A percentile compares a stretch with the other conserved stretches of the same genome.
phyloP scores from a whole-genome alignment of 2,329 filamentous ascomycete genomes.

The Venturia nashicola region DNA sequence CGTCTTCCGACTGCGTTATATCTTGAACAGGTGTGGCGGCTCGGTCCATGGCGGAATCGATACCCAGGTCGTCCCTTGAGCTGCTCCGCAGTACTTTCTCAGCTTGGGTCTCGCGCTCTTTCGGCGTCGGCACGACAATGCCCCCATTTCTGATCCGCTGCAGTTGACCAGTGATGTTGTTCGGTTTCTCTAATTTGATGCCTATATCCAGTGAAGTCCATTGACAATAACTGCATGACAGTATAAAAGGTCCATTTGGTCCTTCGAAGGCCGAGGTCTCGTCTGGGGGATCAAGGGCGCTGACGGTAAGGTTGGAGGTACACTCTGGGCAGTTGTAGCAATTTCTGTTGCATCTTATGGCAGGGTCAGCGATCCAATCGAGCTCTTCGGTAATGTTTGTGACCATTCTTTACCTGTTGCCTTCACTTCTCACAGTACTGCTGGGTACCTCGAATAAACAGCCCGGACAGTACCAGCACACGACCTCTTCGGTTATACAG shows the following conservation, averaged over 20 bases:
- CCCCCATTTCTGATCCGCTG: slow-evolving; percentile 51
- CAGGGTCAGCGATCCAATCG: neutral
- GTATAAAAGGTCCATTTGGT: slow-evolving; percentile 53
- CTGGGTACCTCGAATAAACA: slow-evolving; percentile 94
- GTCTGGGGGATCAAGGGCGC: slow-evolving; percentile 46
- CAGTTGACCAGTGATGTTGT: slow-evolving; percentile 73
- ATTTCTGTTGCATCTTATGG: slow-evolving; percentile 68
- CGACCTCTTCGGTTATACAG: slow-evolving; percentile 86
- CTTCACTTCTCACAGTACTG: slow-evolving; percentile 82
- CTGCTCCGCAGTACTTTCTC: slow-evolving; percentile 14
- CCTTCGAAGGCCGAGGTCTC: slow-evolving; percentile 11
- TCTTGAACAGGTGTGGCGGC: neutral
- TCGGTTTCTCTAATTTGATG: slow-evolving; percentile 80
- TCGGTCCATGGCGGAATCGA: neutral
- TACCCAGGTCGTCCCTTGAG: neutral
- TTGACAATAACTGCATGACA: slow-evolving; percentile 82
- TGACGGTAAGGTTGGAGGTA: slow-evolving; percentile 65
- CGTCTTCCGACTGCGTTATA: neutral
- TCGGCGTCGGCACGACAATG: slow-evolving; percentile 25
- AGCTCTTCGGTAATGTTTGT: neutral
- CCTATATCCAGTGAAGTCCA: slow-evolving; percentile 87
- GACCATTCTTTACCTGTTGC: slow-evolving; percentile 57
- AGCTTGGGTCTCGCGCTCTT: slow-evolving; percentile 24
- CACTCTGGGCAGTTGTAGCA: slow-evolving; percentile 94
- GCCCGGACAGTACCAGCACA: slow-evolving; percentile 89